A percentile compares a stretch with the other conserved stretches of the same genome.
phyloP scores from a whole-genome alignment of 306 rosid species.

The Trifolium subterraneum region DNA sequence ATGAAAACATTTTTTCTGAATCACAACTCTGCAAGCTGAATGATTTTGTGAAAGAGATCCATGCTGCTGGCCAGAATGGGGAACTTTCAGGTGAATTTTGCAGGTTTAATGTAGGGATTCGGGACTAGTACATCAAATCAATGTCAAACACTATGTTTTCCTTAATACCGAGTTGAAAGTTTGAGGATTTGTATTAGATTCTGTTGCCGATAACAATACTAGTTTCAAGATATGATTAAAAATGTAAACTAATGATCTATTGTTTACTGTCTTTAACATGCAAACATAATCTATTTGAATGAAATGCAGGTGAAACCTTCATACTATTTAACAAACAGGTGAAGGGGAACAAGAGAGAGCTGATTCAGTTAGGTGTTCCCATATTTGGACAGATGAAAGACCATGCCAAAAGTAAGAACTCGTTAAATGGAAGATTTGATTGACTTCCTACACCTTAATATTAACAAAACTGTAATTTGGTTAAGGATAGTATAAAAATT shows the following conservation, averaged over 20 bases:
- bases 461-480: constrained; percentile 17
- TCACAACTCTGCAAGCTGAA: constrained; percentile 70
- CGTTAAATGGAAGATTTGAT: constrained; percentile 30
- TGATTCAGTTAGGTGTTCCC: constrained; percentile 89
- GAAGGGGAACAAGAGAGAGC: constrained; percentile 91
- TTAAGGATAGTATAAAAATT: constrained; percentile 21
- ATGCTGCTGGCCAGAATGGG: constrained; percentile 80
- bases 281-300: constrained; percentile 40
- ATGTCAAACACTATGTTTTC: constrained; percentile 11
- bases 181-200: neutral
- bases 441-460: constrained; percentile 13
- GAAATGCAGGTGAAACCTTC: constrained; percentile 77
- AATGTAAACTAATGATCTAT: constrained; percentile 3
- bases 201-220: constrained; percentile 14
- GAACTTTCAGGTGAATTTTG: constrained; percentile 72
- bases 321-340: constrained; percentile 83
- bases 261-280: neutral
- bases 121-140: neutral
- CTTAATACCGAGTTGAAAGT: neutral
- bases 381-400: constrained; percentile 79
- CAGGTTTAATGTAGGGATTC: neutral
- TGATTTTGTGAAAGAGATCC: constrained; percentile 75
- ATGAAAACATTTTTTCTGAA: constrained; percentile 72
- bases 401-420: constrained; percentile 58
- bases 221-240: constrained; percentile 1